Evolutionary conservation across 495 filamentous ascomycete species (phyloP).

Genomic region (Chaetomidium leptoderma): DNA sequence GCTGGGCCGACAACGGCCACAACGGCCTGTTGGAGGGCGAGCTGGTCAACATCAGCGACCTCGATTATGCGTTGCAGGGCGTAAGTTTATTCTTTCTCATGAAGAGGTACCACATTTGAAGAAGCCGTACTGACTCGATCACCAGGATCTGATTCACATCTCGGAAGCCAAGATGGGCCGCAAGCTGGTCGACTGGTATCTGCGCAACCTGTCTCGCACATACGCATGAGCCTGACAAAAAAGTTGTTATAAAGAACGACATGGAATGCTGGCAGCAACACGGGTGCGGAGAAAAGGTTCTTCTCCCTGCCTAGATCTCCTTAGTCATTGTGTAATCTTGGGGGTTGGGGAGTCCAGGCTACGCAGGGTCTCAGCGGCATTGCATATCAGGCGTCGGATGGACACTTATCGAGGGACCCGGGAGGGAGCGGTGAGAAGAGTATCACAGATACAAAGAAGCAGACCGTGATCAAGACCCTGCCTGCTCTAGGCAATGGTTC

Average conservation of each 20-base stretch:
- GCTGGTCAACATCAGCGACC: constrained; percentile 80
- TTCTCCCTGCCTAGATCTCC: not conserved
- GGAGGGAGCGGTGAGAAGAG: not conserved
- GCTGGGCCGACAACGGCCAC: constrained; percentile 87
- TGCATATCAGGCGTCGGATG: constrained; percentile 15
- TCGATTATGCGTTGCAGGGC: constrained; percentile 95
- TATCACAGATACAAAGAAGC: not conserved
- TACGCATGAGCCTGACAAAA: constrained; percentile 48
- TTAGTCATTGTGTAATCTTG: constrained; percentile 14
- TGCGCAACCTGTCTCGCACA: constrained; percentile 89
- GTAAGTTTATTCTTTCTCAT: constrained; percentile 48
- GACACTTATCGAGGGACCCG: not conserved
- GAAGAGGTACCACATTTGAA: not conserved
- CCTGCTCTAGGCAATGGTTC: too few species aligned
- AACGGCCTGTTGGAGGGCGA: constrained; percentile 87
- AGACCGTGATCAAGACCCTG: too few species aligned
- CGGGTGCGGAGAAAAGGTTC: not conserved
- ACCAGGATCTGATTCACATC: constrained; percentile 88
- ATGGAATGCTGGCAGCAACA: not conserved
- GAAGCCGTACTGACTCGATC: constrained; percentile 24
- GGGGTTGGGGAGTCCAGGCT: constrained; percentile 1
- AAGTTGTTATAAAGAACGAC: not conserved
- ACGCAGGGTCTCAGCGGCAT: constrained; percentile 10
- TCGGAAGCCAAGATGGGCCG: constrained; percentile 97
- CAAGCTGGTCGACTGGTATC: constrained; percentile 97